These are phyloP conservation scores for Lentinus tigrinus DNA, from an alignment of 768 basidiomycete genomes.

Conservation along the genomic window DNA sequence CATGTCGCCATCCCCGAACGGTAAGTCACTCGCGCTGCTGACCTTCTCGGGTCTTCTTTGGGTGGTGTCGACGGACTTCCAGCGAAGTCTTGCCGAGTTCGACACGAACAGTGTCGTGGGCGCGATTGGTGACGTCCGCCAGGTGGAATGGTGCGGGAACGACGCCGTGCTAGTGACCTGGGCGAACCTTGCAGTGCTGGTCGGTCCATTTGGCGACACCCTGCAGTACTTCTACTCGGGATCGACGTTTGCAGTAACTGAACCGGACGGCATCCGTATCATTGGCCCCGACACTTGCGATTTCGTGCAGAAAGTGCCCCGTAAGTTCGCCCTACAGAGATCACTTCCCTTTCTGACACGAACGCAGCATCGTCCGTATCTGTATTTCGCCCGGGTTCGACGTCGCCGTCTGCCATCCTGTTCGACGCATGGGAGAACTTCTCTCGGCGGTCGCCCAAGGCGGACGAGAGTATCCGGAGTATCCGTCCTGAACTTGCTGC, in stretches of 20 bases:
- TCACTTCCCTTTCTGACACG: neutral
- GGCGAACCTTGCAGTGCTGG: slow-evolving; percentile 72
- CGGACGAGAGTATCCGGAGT: slow-evolving; percentile 87
- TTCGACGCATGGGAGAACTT: slow-evolving; percentile 94
- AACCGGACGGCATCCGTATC: slow-evolving; percentile 88
- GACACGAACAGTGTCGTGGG: slow-evolving; percentile 58
- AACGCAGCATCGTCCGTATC: slow-evolving; percentile 68
- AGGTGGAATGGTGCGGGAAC: slow-evolving; percentile 94
- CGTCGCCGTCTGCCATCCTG: slow-evolving; percentile 86
- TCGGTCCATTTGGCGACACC: slow-evolving; percentile 90
- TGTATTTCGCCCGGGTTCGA: slow-evolving; percentile 91
- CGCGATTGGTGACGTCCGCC: slow-evolving; percentile 57
- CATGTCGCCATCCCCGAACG: slow-evolving; percentile 89
- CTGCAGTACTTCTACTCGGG: slow-evolving; percentile 83
- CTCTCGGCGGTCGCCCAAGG: slow-evolving; percentile 78
- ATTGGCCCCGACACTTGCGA: slow-evolving; percentile 79
- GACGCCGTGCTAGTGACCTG: slow-evolving; percentile 90
- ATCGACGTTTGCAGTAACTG: slow-evolving; percentile 75
- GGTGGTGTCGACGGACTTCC: slow-evolving; percentile 96
- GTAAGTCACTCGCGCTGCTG: slow-evolving; percentile 85
- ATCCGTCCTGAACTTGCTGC: slow-evolving; percentile 83
- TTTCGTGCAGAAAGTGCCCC: slow-evolving; percentile 90
- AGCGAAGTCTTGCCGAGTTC: slow-evolving; percentile 84
- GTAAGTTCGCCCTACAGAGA: slow-evolving; percentile 39
- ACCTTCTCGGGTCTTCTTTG: slow-evolving; percentile 73